These are phyloP conservation scores for Leucocoprinus leucothites DNA, from an alignment of 768 basidiomycete genomes.

Conservation along the genomic window DNA sequence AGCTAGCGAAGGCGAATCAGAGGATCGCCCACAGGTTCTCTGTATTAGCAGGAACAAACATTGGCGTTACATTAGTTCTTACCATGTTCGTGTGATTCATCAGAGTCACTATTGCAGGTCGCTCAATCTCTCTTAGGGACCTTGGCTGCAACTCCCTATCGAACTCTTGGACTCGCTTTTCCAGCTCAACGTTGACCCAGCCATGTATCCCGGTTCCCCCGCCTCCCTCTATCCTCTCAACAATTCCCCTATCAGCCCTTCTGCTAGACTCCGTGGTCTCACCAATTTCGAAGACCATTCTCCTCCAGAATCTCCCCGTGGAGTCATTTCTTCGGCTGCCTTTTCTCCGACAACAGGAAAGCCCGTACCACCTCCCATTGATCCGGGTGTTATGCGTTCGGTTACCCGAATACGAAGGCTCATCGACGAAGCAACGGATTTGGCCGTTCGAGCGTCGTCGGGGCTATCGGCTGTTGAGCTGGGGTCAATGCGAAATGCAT, in stretches of 20 bases:
- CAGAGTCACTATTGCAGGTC: constrained; percentile 11
- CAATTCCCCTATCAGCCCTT: constrained; percentile 13
- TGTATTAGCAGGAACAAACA: constrained; percentile 93
- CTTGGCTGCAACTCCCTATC: constrained; percentile 86
- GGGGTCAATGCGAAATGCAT: constrained; percentile 54
- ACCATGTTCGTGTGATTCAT: constrained; percentile 59
- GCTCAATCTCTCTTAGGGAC: constrained; percentile 54
- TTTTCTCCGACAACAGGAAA: constrained; percentile 59
- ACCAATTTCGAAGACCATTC: constrained; percentile 37
- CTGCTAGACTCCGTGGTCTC: not conserved
- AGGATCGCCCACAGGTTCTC: constrained; percentile 60
- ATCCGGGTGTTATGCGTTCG: constrained; percentile 82
- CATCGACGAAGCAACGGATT: constrained; percentile 87
- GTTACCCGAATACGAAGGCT: constrained; percentile 73
- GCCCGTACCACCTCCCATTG: constrained; percentile 81
- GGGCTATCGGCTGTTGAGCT: constrained; percentile 76
- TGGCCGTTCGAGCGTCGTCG: constrained; percentile 84
- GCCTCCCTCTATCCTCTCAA: constrained; percentile 25
- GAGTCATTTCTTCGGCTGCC: constrained; percentile 31
- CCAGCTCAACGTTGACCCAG: constrained; percentile 73
- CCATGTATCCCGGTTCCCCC: constrained; percentile 36
- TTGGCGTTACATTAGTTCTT: constrained; percentile 91
- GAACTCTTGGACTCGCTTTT: constrained; percentile 84
- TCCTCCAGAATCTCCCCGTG: constrained; percentile 44
- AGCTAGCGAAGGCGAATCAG: constrained; percentile 30